Percentiles rank a stretch among this genome's conserved stretches.
Conservation (phyloP, 1,284 basidiomycete species). For the Puccinia polysora region DNA sequence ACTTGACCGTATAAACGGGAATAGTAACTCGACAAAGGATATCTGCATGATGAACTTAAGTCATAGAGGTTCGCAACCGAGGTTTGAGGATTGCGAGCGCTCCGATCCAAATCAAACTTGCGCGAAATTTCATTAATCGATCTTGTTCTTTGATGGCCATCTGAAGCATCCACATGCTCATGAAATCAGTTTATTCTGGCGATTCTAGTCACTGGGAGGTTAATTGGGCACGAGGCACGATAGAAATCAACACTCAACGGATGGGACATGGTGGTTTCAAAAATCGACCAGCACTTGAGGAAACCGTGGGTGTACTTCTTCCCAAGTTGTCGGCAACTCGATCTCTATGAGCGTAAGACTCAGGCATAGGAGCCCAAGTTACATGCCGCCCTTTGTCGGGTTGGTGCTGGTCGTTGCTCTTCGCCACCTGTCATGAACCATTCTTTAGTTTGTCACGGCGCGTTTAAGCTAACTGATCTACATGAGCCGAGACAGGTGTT, state of each 20-base stretch:
- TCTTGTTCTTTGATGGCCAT: neutral
- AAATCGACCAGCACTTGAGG: neutral
- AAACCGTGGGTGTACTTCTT: neutral
- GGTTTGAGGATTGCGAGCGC: neutral
- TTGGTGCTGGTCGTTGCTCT: conserved; percentile 1
- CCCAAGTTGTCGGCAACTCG: neutral
- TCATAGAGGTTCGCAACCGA: conserved; percentile 1
- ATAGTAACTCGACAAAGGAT: neutral
- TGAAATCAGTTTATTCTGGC: neutral
- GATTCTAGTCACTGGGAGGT: neutral
- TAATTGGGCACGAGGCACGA: neutral
- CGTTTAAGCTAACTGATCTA: neutral
- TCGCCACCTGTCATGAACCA: neutral
- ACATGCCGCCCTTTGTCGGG: conserved; percentile 6
- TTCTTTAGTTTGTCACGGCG: neutral
- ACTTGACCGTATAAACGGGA: neutral
- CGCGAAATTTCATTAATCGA: neutral
- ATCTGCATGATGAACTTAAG: neutral
- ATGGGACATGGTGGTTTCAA: conserved; percentile 3
- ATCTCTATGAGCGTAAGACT: neutral
- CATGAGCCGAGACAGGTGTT: too few relatives aligned
- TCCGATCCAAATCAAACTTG: neutral
- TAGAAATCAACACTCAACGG: conserved; percentile 10
- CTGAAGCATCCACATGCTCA: too few relatives aligned
- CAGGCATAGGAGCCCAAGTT: conserved; percentile 5